A percentile compares a stretch with the other conserved stretches of the same genome.
phyloP scores from a whole-genome alignment of 2,329 filamentous ascomycete genomes.

The Exophiala oligosperma region DNA sequence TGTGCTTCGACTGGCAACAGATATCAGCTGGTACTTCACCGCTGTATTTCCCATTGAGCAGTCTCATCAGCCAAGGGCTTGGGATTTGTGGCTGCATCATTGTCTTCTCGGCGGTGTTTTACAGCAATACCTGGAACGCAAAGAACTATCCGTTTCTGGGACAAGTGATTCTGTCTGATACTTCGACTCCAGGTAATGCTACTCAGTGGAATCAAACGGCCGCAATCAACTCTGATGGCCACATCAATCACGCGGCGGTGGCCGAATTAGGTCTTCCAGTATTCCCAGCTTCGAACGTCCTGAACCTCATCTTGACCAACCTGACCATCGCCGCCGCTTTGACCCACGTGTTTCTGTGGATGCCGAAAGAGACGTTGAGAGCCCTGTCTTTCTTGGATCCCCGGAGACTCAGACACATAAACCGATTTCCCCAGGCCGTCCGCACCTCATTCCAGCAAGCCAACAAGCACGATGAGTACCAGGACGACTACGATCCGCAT shows the following conservation, averaged over 20 bases:
- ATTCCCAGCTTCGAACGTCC: constrained; percentile 42
- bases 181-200: too few species aligned
- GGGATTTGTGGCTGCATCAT: constrained; percentile 41
- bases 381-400: too few species aligned
- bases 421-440: too few species aligned
- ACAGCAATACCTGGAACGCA: constrained; percentile 42
- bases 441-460: too few species aligned
- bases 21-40: constrained; percentile 37
- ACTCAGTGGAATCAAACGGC: constrained; percentile 44
- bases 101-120: constrained; percentile 44
- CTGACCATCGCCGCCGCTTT: constrained; percentile 50
- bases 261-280: constrained; percentile 1
- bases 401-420: too few species aligned
- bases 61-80: constrained; percentile 40
- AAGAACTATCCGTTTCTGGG: too few species aligned
- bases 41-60: constrained; percentile 37
- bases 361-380: too few species aligned
- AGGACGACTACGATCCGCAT: too few species aligned
- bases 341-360: constrained; percentile 45
- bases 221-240: constrained; percentile 42
- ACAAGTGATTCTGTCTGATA: too few species aligned
- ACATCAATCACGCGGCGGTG: constrained; percentile 42
- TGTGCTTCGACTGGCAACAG: constrained; percentile 50
- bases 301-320: constrained; percentile 47
- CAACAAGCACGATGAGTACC: too few species aligned